Evolutionary conservation across 31 red algal species (phyloP), one percentile per base, ranked within the genome.

Genomic region (Asparagopsis taxiformis): DNA sequence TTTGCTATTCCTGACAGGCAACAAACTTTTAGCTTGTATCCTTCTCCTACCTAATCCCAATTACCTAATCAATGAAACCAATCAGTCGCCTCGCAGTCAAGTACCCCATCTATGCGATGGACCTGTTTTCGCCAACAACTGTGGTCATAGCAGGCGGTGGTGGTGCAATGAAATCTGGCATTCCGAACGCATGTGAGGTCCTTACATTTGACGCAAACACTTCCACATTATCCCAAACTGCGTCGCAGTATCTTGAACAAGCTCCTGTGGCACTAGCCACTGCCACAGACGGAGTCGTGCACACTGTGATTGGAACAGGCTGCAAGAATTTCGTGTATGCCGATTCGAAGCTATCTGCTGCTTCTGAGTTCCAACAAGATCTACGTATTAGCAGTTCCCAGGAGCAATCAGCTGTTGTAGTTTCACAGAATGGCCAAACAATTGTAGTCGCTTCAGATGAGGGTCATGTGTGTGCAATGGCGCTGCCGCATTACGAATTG

Each of bases 31-130:
- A n/a, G n/a, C n/a, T n/a, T n/a, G n/a, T n/a, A n/a, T n/a, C n/a
- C n/a, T n/a, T n/a, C n/a, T n/a, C n/a, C n/a, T n/a, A n/a, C n/a
- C n/a, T n/a, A n/a, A n/a, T n/a, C n/a, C n/a, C n/a, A n/a, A n/a
- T n/a, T n/a, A n/a, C n/a, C n/a, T n/a, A n/a, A n/a, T n/a, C n/a
- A 22, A 85, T 85, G 81, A 62, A 85, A 56, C 81, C 81, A 30
- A 24, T 75, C 25, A 61, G 21, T 38, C 81, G 81, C 59, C 25
- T 75, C 20, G 19, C 35, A 11, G 52, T 74, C 26, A 37, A 48
- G 13, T 85, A 65, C 23, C 81, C 81, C 16, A 74, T 85, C 51
- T 85, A 85, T 59, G 70, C 53, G 34, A 53, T 85, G 10, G 60
- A 51, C 35, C 3, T 26, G 26, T 34, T 85, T 1, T 10, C 69